Percentiles rank a stretch among this genome's conserved stretches.
phyloP scores from a whole-genome alignment of 2,329 filamentous ascomycete genomes.

The Hortaea sp. region DNA sequence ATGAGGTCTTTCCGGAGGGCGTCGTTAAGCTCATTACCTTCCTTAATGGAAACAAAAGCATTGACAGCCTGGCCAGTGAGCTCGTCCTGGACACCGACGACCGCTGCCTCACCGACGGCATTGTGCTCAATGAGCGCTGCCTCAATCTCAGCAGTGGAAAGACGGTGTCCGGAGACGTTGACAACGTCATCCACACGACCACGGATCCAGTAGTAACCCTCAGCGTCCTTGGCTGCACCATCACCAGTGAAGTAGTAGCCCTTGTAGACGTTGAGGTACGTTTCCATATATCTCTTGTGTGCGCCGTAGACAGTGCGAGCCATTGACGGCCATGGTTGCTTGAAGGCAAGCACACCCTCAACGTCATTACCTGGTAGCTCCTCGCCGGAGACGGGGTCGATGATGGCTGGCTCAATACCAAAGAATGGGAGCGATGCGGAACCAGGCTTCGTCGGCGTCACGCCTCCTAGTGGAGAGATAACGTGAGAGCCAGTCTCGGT shows the following conservation, averaged over 20 bases:
- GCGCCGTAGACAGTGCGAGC: conserved; percentile 94
- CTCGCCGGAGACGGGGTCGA: conserved; percentile 88
- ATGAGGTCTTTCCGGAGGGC: conserved; percentile 87
- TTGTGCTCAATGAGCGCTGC: conserved; percentile 89
- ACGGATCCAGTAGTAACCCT: conserved; percentile 99
- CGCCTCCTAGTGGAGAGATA: conserved; percentile 83
- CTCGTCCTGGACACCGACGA: conserved; percentile 87
- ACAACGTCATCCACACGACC: conserved; percentile 97
- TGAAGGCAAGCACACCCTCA: conserved; percentile 92
- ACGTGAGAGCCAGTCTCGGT: conserved; percentile 96
- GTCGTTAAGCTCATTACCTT: conserved; percentile 64
- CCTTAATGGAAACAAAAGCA: conserved; percentile 89
- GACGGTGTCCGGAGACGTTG: conserved; percentile 90
- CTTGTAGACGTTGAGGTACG: conserved; percentile 94
- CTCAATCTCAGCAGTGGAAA: conserved; percentile 97
- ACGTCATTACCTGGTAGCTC: conserved; percentile 94
- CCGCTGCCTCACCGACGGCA: conserved; percentile 83
- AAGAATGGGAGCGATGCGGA: conserved; percentile 96
- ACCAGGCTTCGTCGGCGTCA: conserved; percentile 93
- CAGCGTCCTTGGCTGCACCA: conserved; percentile 89
- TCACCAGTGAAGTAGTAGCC: conserved; percentile 96
- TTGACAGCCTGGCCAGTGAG: conserved; percentile 95
- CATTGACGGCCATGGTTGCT: conserved; percentile 98
- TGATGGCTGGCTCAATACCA: conserved; percentile 92
- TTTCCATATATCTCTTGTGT: conserved; percentile 98